phyloP scores from a whole-genome alignment of 31 red algal species.

The Odonthalia washingtoniensis region DNA sequence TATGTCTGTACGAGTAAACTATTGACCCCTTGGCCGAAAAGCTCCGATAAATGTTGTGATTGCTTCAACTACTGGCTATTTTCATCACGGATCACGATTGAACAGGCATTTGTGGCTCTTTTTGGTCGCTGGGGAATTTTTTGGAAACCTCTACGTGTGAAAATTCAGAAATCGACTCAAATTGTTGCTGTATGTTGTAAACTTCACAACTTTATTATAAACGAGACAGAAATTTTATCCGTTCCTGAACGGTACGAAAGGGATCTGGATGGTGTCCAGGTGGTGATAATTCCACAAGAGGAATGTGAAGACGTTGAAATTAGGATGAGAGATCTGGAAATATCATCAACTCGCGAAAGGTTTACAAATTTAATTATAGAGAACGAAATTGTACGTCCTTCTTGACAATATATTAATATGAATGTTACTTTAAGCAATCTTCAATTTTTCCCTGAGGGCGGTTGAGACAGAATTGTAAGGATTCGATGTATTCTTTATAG shows the following conservation, averaged over 20 bases:
- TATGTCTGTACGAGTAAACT: slow-evolving; percentile 41
- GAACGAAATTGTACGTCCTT: not conserved
- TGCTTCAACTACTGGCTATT: slow-evolving; percentile 12
- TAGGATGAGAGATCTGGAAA: not conserved
- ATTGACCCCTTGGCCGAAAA: slow-evolving; percentile 14
- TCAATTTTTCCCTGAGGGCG: not conserved
- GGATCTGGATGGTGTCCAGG: not conserved
- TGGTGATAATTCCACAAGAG: not conserved
- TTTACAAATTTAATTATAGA: not conserved
- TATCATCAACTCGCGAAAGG: not conserved
- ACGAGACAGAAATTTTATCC: not conserved
- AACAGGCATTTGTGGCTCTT: slow-evolving; percentile 29
- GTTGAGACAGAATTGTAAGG: not conserved
- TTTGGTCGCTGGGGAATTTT: slow-evolving; percentile 25
- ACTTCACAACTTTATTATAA: slow-evolving; percentile 28
- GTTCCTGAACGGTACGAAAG: not conserved
- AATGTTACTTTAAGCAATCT: too few species aligned
- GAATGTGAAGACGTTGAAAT: not conserved
- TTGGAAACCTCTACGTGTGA: slow-evolving; percentile 15
- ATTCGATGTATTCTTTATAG: not conserved
- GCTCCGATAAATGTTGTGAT: not conserved
- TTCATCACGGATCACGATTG: too few species aligned
- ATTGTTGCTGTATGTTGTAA: slow-evolving; percentile 4
- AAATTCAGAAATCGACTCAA: not conserved
- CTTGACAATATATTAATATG: not conserved